A percentile compares a stretch with the other conserved stretches of the same genome.
Conservation (phyloP, 202 grass and related monocot species). For the Schoenoplectus triqueter region DNA sequence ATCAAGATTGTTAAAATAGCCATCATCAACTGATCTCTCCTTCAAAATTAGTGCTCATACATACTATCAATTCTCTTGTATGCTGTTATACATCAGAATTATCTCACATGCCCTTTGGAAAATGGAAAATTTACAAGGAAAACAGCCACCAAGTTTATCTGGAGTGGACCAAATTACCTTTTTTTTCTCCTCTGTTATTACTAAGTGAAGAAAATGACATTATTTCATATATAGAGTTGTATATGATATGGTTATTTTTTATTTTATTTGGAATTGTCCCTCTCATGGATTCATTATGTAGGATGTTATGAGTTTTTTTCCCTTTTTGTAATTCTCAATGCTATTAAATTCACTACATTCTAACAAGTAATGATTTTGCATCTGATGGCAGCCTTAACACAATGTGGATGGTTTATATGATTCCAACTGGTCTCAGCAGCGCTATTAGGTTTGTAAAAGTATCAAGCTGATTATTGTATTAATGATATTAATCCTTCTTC, state of each 20-base stretch:
- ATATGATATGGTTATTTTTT: background rate
- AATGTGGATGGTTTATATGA: conserved; percentile 99
- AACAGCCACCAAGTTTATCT: background rate
- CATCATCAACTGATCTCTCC: too few species aligned
- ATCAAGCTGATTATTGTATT: conserved; percentile 23
- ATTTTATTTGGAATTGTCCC: background rate
- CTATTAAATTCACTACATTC: background rate
- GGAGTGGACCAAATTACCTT: background rate
- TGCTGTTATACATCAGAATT: background rate
- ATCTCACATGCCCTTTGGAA: background rate
- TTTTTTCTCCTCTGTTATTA: background rate
- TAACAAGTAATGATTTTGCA: conserved; percentile 19
- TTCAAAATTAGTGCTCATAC: too few species aligned
- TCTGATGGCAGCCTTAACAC: conserved; percentile 69
- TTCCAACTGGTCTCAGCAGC: conserved; percentile 90
- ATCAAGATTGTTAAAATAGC: too few species aligned
- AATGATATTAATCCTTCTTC: background rate
- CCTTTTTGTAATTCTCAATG: background rate
- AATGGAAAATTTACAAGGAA: background rate
- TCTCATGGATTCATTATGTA: background rate
- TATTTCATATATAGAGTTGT: background rate
- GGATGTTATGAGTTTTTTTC: background rate
- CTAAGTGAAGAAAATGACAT: background rate
- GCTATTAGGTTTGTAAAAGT: conserved; percentile 60
- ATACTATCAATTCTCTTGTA: background rate